Evolutionary conservation across 805 yeast genomes (phyloP).

Genomic region (Komagataella kurtzmanii): DNA sequence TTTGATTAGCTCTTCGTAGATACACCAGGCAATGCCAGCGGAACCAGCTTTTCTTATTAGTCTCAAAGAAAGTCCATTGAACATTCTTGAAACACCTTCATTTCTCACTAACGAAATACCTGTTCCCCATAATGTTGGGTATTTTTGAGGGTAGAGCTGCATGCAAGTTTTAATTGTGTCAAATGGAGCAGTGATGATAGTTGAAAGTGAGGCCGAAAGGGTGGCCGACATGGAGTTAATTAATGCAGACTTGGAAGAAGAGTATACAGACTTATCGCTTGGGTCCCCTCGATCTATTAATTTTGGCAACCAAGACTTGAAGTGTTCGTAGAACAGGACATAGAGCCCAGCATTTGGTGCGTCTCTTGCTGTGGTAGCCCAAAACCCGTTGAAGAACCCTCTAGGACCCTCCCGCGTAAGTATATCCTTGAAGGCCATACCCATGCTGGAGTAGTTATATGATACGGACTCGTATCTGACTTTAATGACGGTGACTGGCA

Average conservation of each 20-base stretch:
- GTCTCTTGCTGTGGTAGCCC: conserved; percentile 80
- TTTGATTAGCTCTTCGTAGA: conserved; percentile 78
- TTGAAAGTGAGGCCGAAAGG: conserved; percentile 64
- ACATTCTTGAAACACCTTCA: conserved; percentile 44
- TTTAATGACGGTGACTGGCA: conserved; percentile 90
- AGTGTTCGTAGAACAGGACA: conserved; percentile 70
- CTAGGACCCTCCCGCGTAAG: conserved; percentile 33
- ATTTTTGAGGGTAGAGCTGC: conserved; percentile 51
- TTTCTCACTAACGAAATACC: conserved; percentile 20
- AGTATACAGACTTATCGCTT: conserved; percentile 8
- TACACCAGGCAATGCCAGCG: conserved; percentile 95
- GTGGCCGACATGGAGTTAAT: conserved; percentile 71
- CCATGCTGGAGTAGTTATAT: conserved; percentile 54
- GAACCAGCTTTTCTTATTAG: conserved; percentile 77
- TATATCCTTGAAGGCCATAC: conserved; percentile 46
- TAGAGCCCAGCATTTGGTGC: conserved; percentile 96
- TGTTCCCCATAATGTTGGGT: conserved; percentile 28
- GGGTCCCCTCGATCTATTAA: conserved; percentile 12
- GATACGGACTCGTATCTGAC: conserved; percentile 79
- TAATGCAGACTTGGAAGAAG: conserved; percentile 30
- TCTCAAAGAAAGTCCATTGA: conserved; percentile 76
- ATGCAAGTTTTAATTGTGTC: conserved; percentile 88
- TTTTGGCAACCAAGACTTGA: conserved; percentile 43
- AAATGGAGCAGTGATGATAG: conserved; percentile 85
- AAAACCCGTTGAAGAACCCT: conserved; percentile 80